Percentiles rank a stretch among this genome's conserved stretches.
phyloP scores from a whole-genome alignment of 2,329 filamentous ascomycete species.

The Penicillium sp. region DNA sequence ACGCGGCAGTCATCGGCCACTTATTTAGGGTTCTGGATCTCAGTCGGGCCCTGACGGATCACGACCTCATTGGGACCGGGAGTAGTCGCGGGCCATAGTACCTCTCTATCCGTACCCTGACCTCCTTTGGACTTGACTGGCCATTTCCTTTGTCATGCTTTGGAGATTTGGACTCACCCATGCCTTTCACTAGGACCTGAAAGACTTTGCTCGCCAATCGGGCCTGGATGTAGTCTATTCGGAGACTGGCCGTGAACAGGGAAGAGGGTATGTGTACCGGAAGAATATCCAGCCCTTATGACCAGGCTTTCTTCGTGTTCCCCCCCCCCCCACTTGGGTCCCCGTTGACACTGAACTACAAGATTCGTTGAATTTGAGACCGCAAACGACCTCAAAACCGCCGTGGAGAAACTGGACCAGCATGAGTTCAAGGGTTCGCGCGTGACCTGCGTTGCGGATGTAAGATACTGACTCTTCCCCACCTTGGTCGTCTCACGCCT shows the following conservation, averaged over 20 bases:
- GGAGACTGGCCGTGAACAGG: conserved; percentile 87
- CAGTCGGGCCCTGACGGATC: conserved; percentile 17
- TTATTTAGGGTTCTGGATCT: conserved; percentile 1
- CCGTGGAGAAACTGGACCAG: conserved; percentile 89
- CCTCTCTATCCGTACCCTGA: background rate
- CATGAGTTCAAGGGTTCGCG: conserved; percentile 86
- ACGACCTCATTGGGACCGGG: conserved; percentile 10
- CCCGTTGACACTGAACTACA: conserved; percentile 23
- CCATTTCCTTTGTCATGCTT: conserved; percentile 12
- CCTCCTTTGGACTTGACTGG: conserved; percentile 9
- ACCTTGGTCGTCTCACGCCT: background rate
- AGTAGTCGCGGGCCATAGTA: conserved; percentile 9
- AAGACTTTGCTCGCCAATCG: conserved; percentile 97
- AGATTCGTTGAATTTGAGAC: conserved; percentile 99
- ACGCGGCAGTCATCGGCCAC: conserved; percentile 2
- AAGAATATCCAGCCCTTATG: conserved; percentile 14
- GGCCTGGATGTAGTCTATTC: conserved; percentile 97
- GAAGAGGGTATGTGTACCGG: conserved; percentile 67
- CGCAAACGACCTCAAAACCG: conserved; percentile 77
- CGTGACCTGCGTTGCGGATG: conserved; percentile 82
- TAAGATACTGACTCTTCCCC: conserved; percentile 43
- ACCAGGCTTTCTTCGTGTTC: background rate
- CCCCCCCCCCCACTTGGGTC: background rate
- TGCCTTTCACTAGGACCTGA: conserved; percentile 82
- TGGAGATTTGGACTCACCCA: conserved; percentile 70